Base-by-base conservation (phyloP, 2,329 filamentous ascomycete genomes). In the Xylaria multiplex region DNA sequence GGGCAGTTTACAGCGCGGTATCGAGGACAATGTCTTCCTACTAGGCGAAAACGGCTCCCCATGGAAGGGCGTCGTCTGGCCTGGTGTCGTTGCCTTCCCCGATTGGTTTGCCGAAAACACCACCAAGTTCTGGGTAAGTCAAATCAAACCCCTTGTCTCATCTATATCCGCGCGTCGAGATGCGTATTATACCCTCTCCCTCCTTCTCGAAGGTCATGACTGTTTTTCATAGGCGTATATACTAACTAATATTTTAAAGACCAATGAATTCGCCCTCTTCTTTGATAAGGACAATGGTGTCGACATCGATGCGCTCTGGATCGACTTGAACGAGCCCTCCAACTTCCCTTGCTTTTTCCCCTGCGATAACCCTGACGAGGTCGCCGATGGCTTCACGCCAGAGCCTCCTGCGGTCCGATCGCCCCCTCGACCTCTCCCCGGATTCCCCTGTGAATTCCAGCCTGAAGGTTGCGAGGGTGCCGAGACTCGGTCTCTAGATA, bases 291-390 rank as follows among this genome's bases (percentile, higher is more conserved):
- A 88, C 0, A 83, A 79, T 1, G 92, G 91, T 35, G 83, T 95
- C 16, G 87, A 94, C 69, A 90, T 95, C 55, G 92, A 95, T 67
- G 92, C 86, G 1, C 81, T 95, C 1, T 94, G 91, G 90, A 92
- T 92, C 70, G 91, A 93, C 71, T 87, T 91, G 85, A 88, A 88
- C 65, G 86, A 88, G 72, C 79, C 80, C 2, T 78, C 77, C 22
- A 79, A 79, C 61, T 82, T 82, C 67, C 79, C 78, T 46, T 88
- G 86, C 74, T 78, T 80, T 49, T 87, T 84, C 68, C 85, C 86
- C n/a, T 89, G 86, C 73, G 77, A 80, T 24, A 75, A 88, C 69
- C 82, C 85, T 0, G 79, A 78, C 2, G 73, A 69, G 0, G 72
- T 75, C 1, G 77, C 77, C 2, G 70, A 73, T 11, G 81, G 80